Base-by-base conservation (phyloP, 2,329 filamentous ascomycete species). In the Cordyceps farinosa region DNA sequence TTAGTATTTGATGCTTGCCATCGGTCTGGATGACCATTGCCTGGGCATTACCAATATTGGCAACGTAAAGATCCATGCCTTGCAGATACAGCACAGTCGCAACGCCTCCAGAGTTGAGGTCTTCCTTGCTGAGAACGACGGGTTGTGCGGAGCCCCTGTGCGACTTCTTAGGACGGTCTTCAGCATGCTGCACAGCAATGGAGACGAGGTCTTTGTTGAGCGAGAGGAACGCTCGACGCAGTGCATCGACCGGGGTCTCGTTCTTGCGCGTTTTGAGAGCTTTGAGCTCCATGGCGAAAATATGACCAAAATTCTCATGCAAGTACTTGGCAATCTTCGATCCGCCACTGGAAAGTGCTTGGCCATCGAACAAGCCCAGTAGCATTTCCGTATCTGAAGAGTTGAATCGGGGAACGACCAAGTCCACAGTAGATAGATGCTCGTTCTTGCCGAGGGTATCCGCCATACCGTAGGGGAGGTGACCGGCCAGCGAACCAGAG, bases 281-380 rank as follows among this genome's bases (percentile, higher is more conserved):
- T 67, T 91, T 92, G 58, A 99, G 77, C 76, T 99, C 94, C 61
- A 89, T 84, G 6, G 86, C 85, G 70, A 99, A 95, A 17, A 92
- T 89, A 65, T 89, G 84, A 30, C 91, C 90, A 75, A 99, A 97
- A 72, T 97, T 94, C 77, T 99, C 95, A 72, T 99, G 94, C 36
- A 99, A 80, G 71, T 91, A 99, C 74, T 97, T 98, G 67, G 95
- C 93, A 69, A 99, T 91, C 78, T 96, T 96, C 66, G 93, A 97
- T 50, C 95, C 96, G 65, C 93, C 91, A 65, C 87, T 92, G 2
- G 91, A 91, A 64, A 96, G 82, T n/a, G 89, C 86, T 73, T 97
- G 91, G 3, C 95, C 95, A 73, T 99, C 96, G 71, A 99, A 99
- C 75, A 99, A 84, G n/a, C 94, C 95, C 52, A 99, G 79, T 1